Evolutionary conservation across 108 stramenopile species (phyloP), one percentile per base, ranked within the genome.

Genomic region (Fragilaria crotonensis): DNA sequence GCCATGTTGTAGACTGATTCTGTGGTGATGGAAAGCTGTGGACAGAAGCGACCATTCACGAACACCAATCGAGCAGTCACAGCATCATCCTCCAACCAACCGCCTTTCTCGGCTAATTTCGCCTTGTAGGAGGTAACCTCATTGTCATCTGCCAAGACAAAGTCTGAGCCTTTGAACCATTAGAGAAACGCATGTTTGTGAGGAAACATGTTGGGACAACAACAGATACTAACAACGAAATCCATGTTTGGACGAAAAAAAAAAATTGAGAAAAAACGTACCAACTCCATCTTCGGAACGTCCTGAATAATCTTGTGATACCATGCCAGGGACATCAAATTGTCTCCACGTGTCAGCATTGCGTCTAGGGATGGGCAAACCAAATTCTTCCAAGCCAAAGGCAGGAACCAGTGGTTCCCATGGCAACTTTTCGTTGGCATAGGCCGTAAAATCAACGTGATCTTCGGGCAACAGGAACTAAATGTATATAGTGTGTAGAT

Each of bases 301-400:
- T 5, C 64, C 71, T 5, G 85, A 83, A 59, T 89, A 93, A 63
- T 88, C 84, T 48, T 71, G 66, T 59, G 54, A 66, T 14, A 84
- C 68, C 70, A 93, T 63, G 22, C 88, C 80, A 53, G 62, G 62
- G 19, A 90, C 87, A 69, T 93, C 92, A 72, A 90, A 93, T 21
- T 86, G 77, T 31, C 87, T 67, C 92, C 92, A 93, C 9, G 92
- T 76, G 64, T 93, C 92, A 19, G 92, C 92, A 27, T 83, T 79
- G 29, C 80, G 80, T 41, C 88, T 65, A 18, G 78, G 77, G 36
- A 79, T 71, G 5, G 90, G 90, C 18, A 93, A 48, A 3, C 90
- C 90, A 62, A 78, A 93, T 48, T 84, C 67, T 56, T 93, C 90
- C 30, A 87, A 58, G 7, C 90, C 90, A 73, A 84, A 93, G 4